These are phyloP conservation scores for Juglanconis sp. DNA, from an alignment of 2,329 filamentous ascomycete genomes.

Conservation along the genomic window DNA sequence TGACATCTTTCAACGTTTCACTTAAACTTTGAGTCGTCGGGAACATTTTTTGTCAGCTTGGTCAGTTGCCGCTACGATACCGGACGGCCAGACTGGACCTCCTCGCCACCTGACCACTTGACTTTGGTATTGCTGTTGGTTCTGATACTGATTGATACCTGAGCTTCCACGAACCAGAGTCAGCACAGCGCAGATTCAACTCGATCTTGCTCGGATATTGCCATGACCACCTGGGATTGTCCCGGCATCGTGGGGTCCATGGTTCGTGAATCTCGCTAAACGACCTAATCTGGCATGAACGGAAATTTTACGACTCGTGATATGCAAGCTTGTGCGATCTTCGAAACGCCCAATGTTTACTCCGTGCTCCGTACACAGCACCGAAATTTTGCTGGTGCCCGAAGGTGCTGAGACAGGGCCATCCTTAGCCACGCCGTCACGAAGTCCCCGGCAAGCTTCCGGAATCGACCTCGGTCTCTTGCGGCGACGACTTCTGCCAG, in stretches of 20 bases:
- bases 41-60: background rate
- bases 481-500: background rate
- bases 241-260: background rate
- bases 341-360: slow-evolving; percentile 2
- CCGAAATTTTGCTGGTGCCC: background rate
- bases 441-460: background rate
- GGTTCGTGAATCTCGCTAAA: slow-evolving; percentile 7
- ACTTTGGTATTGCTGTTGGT: too few relatives aligned
- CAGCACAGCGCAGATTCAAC: background rate
- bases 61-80: background rate
- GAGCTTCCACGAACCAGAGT: background rate
- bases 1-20: slow-evolving; percentile 8
- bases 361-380: background rate
- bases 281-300: slow-evolving; percentile 16
- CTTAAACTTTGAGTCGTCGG: background rate
- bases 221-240: background rate
- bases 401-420: background rate
- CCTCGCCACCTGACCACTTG: too few relatives aligned
- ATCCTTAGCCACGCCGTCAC: background rate
- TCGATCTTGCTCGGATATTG: background rate
- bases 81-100: background rate
- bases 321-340: slow-evolving; percentile 14
- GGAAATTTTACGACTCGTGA: slow-evolving; percentile 17
- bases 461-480: too few relatives aligned
- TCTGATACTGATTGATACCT: background rate